Conservation (phyloP, 805 yeast species). For the Myxozyma kluyveri region DNA sequence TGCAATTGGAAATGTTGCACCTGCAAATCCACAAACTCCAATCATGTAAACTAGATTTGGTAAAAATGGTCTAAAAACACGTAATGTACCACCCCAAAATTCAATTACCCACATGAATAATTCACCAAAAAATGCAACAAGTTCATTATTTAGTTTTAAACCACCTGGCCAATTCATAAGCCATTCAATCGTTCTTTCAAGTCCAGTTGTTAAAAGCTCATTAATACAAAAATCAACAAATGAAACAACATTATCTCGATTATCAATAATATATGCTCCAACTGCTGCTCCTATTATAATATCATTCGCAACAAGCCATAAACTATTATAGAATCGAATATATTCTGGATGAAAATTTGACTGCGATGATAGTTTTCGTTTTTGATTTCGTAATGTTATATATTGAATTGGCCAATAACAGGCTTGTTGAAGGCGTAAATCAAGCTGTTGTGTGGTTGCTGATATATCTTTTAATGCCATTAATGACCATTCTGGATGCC, state of each 20-base stretch:
- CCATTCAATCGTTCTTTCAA: constrained; percentile 58
- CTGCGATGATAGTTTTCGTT: constrained; percentile 43
- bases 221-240: constrained; percentile 40
- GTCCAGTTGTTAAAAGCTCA: constrained; percentile 45
- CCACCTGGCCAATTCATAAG: constrained; percentile 91
- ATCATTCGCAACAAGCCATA: constrained; percentile 87
- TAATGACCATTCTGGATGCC: constrained; percentile 23
- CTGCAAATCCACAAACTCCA: constrained; percentile 50
- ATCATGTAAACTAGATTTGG: constrained; percentile 37
- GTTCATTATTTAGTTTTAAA: constrained; percentile 80
- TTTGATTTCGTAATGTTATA: constrained; percentile 48
- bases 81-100: constrained; percentile 50
- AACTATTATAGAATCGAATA: constrained; percentile 72
- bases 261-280: constrained; percentile 48
- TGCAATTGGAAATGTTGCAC: constrained; percentile 70
- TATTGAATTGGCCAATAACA: constrained; percentile 80
- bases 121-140: constrained; percentile 83
- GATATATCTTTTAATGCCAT: constrained; percentile 44
- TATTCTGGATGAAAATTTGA: constrained; percentile 46
- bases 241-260: constrained; percentile 35
- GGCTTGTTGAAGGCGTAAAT: constrained; percentile 70
- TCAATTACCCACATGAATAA: constrained; percentile 79
- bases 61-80: constrained; percentile 36
- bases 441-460: constrained; percentile 71
- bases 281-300: constrained; percentile 67